Evolutionary conservation across 139 green algal genomes (phyloP), one percentile per base, ranked within the genome.

Genomic region (Picochlorum sp.): DNA sequence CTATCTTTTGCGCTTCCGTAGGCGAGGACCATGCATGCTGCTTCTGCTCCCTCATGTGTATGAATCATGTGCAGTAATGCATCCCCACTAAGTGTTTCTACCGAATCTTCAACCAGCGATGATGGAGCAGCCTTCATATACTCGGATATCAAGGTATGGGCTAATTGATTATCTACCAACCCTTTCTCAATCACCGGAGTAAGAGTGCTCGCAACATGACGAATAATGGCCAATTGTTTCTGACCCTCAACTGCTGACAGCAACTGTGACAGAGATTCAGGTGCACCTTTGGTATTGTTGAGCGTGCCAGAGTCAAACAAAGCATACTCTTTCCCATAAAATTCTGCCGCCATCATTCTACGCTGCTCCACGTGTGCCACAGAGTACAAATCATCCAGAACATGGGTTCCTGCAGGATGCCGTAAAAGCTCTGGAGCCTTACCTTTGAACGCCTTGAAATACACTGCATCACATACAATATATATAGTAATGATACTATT

Each of bases 51-150:
- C 4, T 94, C 80, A 37, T 84, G 83, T 28, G 90, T 95, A 76
- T 96, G 90, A 72, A 93, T 85, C 79, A 95, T 92, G 63, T 87
- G 87, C 63, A 96, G 66, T 55, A 92, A 67, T 9, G 76, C 68
- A 21, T 84, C 78, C 11, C 87, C 76, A 0, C 66, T 71, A 49
- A 96, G 67, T 34, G 73, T 85, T 66, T 91, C 78, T 10, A 92
- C 77, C 14, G 80, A 77, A 37, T 95, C 87, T 67, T 83, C 70
- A 20, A 93, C 80, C 7, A 77, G 70, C 1, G 65, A 64, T 7
- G 71, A 60, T 2, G 86, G 81, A 18, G 81, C 77, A 10, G 66
- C 74, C 38, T 81, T 74, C 26, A 96, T 74, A 72, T 88, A 93
- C 60, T 95, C 88, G 10, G 78, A 65, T n/a, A 95, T 41, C 21